Evolutionary conservation across 106 monocot species (phyloP).

Genomic region (Allium cepa): DNA sequence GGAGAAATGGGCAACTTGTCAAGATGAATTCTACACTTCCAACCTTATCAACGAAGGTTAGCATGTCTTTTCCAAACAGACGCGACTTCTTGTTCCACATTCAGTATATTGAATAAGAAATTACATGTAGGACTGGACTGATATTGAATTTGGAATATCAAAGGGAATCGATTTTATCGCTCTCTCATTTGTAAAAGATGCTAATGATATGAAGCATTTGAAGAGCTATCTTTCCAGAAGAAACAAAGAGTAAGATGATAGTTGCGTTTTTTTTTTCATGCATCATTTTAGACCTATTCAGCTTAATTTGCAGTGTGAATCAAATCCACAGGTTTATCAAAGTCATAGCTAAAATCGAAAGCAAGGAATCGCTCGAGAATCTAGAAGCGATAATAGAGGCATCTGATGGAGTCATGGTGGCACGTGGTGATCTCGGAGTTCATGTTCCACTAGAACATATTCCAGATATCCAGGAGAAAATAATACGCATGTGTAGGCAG

Average conservation of each 20-base stretch:
- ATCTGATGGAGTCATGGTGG: slow-evolving; percentile 56
- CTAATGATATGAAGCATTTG: slow-evolving; percentile 29
- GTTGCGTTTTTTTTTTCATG: background rate
- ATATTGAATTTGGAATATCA: slow-evolving; percentile 55
- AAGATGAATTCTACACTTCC: slow-evolving; percentile 20
- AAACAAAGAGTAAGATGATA: slow-evolving; percentile 21
- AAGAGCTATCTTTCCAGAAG: slow-evolving; percentile 35
- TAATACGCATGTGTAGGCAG: slow-evolving; percentile 32
- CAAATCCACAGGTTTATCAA: slow-evolving; percentile 21
- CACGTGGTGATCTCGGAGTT: slow-evolving; percentile 58
- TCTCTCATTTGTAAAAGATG: slow-evolving; percentile 39
- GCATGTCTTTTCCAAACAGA: background rate
- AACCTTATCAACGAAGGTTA: slow-evolving; percentile 37
- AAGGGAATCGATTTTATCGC: slow-evolving; percentile 52
- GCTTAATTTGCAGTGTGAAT: background rate
- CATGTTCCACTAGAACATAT: slow-evolving; percentile 50
- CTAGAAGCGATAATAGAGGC: slow-evolving; percentile 44
- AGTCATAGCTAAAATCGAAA: slow-evolving; percentile 52
- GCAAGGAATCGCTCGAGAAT: slow-evolving; percentile 42
- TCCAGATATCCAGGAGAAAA: slow-evolving; percentile 33
- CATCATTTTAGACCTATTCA: background rate
- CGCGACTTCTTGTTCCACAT: background rate
- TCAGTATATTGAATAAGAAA: background rate
- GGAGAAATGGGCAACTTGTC: slow-evolving; percentile 47
- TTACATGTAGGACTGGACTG: slow-evolving; percentile 42